Conservation (phyloP, 2,329 filamentous ascomycete genomes). For the Neoscytalidium dimidiatum region DNA sequence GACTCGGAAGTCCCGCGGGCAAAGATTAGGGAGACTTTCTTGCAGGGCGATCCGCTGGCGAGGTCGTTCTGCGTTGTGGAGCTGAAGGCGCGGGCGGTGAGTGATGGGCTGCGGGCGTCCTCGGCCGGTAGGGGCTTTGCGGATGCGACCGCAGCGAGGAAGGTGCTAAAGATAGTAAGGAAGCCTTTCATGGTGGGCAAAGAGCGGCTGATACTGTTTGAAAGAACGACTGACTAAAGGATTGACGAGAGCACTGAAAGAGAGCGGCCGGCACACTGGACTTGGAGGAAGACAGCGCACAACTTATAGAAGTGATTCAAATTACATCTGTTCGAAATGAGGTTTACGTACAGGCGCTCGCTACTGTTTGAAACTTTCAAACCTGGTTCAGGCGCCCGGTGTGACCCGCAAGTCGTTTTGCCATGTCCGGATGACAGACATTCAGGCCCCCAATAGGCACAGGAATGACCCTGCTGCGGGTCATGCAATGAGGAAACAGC, state of each 20-base stretch:
- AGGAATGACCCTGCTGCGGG: neutral
- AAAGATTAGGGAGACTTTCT: slow-evolving; percentile 55
- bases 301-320: too few relatives aligned
- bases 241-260: neutral
- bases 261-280: neutral
- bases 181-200: neutral
- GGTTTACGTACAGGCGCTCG: too few relatives aligned
- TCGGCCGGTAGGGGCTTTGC: neutral
- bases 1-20: slow-evolving; percentile 58
- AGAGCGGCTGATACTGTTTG: neutral
- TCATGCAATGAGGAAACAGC: neutral
- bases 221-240: neutral
- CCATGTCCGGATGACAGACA: neutral
- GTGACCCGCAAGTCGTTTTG: neutral
- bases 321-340: too few relatives aligned
- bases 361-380: neutral
- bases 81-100: neutral
- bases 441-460: neutral
- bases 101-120: neutral
- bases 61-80: slow-evolving; percentile 30
- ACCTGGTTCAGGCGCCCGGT: neutral
- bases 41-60: slow-evolving; percentile 38
- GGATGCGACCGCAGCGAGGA: neutral
- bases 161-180: neutral
- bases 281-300: too few relatives aligned